Evolutionary conservation across 179 eudicot species (phyloP).

Genomic region (Amaranthus tricolor): DNA sequence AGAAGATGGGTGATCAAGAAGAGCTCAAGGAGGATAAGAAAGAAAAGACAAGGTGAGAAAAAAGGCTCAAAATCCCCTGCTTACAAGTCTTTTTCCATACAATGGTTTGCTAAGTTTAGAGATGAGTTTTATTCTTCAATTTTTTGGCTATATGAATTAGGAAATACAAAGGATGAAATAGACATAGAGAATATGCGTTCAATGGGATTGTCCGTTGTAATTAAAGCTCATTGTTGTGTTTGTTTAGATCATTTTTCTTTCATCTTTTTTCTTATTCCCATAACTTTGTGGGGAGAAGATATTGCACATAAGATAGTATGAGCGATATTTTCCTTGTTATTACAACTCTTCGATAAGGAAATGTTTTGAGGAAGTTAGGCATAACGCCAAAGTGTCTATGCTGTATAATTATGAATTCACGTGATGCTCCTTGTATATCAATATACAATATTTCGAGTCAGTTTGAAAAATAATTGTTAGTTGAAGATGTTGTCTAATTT

Average conservation of each 20-base stretch:
- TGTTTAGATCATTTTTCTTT: constrained; percentile 8
- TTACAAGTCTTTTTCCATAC: constrained; percentile 21
- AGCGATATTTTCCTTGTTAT: constrained; percentile 2
- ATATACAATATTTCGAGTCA: background rate
- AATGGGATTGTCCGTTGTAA: constrained; percentile 18
- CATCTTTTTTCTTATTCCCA: constrained; percentile 18
- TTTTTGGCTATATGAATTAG: background rate
- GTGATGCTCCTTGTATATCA: constrained; percentile 15
- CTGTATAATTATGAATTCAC: constrained; percentile 24
- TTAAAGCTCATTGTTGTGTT: background rate
- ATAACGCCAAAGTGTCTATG: constrained; percentile 24
- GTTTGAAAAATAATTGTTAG: too few species aligned
- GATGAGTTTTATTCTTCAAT: background rate
- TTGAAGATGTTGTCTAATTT: too few species aligned
- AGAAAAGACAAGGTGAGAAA: background rate
- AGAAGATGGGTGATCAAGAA: constrained; percentile 30
- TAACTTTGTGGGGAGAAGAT: constrained; percentile 7
- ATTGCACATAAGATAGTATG: background rate
- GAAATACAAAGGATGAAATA: background rate
- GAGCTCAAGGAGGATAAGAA: constrained; percentile 32
- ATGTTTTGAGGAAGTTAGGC: background rate
- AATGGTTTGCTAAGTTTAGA: background rate
- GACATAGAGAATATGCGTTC: constrained; percentile 28
- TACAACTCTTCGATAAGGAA: constrained; percentile 21
- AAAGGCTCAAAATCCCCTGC: background rate